phyloP scores from a whole-genome alignment of 176 grass and related monocot genomes.

The Aegilops sharonensis region DNA sequence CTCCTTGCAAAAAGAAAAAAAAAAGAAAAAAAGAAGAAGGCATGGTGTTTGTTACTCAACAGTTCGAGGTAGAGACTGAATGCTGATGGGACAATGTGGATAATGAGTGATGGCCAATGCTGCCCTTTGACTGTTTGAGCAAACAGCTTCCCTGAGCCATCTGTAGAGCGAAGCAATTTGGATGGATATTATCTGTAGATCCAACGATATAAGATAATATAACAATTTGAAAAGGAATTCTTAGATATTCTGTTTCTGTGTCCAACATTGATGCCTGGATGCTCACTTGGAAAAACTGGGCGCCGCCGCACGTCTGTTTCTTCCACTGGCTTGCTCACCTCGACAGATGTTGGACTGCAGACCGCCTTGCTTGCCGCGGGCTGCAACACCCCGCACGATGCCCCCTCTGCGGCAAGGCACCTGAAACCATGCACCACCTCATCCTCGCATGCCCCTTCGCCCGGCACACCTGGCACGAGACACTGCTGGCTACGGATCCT shows the following conservation, averaged over 20 bases:
- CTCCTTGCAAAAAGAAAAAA: not conserved
- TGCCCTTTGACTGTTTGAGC: not conserved
- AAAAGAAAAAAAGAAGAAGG: not conserved
- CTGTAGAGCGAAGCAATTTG: not conserved
- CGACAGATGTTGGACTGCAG: too few species aligned
- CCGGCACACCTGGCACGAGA: too few species aligned
- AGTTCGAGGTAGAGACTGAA: not conserved
- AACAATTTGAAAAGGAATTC: not conserved
- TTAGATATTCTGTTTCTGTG: not conserved
- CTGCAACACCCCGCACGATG: too few species aligned
- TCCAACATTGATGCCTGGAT: not conserved
- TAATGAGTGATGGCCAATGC: not conserved
- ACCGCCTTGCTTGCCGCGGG: too few species aligned
- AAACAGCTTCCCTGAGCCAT: not conserved
- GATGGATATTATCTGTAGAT: not conserved
- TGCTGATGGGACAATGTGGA: conserved; percentile 1
- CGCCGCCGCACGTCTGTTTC: too few species aligned
- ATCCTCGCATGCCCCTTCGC: too few species aligned
- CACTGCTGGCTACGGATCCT: too few species aligned
- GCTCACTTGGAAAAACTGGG: too few species aligned
- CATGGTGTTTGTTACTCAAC: not conserved
- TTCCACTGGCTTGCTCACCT: too few species aligned
- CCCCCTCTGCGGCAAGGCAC: too few species aligned
- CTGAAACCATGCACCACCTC: too few species aligned
- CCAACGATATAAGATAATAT: not conserved